phyloP scores from a whole-genome alignment of 2,329 filamentous ascomycete species.

The Nannizzia gypsea region DNA sequence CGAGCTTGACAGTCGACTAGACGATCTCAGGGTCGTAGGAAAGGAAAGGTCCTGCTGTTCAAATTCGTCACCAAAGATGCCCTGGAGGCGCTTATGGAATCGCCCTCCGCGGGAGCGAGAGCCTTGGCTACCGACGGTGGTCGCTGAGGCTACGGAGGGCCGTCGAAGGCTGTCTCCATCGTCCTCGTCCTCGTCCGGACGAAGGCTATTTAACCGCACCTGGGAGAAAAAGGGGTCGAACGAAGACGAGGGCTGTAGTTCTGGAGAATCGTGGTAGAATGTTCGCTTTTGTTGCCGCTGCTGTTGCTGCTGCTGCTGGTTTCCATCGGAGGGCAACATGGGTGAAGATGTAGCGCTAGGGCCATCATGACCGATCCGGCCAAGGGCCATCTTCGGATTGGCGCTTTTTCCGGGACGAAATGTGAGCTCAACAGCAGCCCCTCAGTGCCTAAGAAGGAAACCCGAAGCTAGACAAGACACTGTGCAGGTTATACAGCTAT shows the following conservation, averaged over 20 bases:
- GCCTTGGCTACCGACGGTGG: conserved; percentile 67
- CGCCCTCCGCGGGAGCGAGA: conserved; percentile 53
- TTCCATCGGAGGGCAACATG: conserved; percentile 1
- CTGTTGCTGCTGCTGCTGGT: neutral
- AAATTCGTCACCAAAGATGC: conserved; percentile 73
- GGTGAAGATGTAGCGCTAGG: conserved; percentile 5
- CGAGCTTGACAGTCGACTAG: conserved; percentile 8
- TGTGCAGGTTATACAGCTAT: neutral
- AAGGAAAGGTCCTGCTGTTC: conserved; percentile 7
- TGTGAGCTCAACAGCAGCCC: neutral
- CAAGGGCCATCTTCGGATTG: conserved; percentile 3
- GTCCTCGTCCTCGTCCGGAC: conserved; percentile 9
- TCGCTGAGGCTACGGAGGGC: conserved; percentile 72
- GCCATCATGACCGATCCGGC: neutral
- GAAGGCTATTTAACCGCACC: conserved; percentile 4
- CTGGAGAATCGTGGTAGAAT: conserved; percentile 10
- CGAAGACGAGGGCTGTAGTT: conserved; percentile 46
- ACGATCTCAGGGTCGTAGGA: conserved; percentile 7
- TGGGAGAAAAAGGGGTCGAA: conserved; percentile 43
- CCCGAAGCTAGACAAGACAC: neutral
- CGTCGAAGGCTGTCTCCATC: conserved; percentile 58
- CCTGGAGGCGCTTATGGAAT: conserved; percentile 64
- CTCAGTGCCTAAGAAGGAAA: neutral
- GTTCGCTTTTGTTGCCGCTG: neutral
- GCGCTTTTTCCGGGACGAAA: neutral